Conservation (phyloP, 768 basidiomycete species). For the Kwoniella europaea region DNA sequence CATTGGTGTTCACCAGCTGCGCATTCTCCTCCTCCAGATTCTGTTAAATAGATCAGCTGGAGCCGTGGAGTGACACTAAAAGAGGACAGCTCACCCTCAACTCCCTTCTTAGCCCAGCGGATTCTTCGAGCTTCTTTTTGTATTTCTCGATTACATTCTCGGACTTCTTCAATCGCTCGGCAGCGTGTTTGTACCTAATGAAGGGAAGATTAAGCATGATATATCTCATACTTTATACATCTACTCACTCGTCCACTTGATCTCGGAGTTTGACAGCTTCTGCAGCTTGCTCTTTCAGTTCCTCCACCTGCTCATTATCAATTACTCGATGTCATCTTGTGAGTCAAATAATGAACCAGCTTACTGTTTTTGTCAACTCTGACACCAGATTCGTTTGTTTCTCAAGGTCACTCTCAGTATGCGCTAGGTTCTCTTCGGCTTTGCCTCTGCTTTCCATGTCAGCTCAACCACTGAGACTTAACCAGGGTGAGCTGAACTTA, state of each 20-base stretch:
- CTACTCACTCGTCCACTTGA: constrained; percentile 85
- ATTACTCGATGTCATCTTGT: too few relatives aligned
- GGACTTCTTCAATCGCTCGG: constrained; percentile 87
- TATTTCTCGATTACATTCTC: constrained; percentile 99
- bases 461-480: too few relatives aligned
- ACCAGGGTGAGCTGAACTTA: constrained; percentile 61
- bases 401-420: constrained; percentile 81
- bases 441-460: constrained; percentile 68
- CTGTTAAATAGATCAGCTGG: neutral
- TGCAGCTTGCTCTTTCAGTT: constrained; percentile 76
- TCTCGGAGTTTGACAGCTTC: constrained; percentile 83
- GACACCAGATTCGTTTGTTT: constrained; percentile 71
- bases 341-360: neutral
- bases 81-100: constrained; percentile 57
- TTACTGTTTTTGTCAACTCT: constrained; percentile 72
- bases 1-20: constrained; percentile 86
- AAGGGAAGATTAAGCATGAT: neutral
- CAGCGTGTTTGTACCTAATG: constrained; percentile 82
- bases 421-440: constrained; percentile 87
- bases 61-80: neutral
- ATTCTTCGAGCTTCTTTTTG: constrained; percentile 96
- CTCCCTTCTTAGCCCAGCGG: constrained; percentile 67
- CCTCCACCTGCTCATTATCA: constrained; percentile 64
- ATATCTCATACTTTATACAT: neutral
- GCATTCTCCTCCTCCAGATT: constrained; percentile 88